phyloP scores from a whole-genome alignment of 305 asterid genomes.

The Rubia balearica region DNA sequence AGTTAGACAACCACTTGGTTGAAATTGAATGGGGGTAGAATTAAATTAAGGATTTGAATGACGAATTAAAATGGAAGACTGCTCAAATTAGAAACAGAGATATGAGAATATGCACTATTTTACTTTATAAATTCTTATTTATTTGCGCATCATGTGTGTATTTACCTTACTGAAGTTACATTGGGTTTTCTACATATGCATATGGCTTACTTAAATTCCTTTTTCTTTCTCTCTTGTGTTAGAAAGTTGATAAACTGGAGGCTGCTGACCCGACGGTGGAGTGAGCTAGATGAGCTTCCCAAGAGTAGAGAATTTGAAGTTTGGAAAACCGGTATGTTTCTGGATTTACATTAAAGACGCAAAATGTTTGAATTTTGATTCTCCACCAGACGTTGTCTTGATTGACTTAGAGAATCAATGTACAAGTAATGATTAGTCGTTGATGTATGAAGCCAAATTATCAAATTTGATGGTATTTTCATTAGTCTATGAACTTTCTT shows the following conservation, averaged over 20 bases:
- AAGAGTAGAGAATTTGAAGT: background rate
- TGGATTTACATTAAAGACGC: background rate
- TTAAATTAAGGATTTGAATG: background rate
- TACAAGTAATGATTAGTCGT: background rate
- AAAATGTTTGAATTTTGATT: background rate
- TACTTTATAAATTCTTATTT: background rate
- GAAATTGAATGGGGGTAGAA: background rate
- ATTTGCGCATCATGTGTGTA: background rate
- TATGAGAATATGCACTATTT: background rate
- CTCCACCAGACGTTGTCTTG: background rate
- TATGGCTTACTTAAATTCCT: background rate
- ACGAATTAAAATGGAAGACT: background rate
- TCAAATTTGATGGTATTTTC: background rate
- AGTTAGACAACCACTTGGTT: background rate
- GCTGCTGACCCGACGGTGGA: background rate
- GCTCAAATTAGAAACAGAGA: background rate
- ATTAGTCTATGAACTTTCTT: too few relatives aligned
- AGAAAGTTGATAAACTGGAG: constrained; percentile 9
- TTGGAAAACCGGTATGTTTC: background rate
- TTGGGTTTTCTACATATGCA: background rate
- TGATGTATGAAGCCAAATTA: background rate
- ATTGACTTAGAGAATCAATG: background rate
- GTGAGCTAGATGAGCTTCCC: background rate
- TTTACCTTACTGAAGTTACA: background rate
- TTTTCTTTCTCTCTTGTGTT: background rate